Conservation (phyloP, 306 rosid species). For the Acacia crassicarpa region DNA sequence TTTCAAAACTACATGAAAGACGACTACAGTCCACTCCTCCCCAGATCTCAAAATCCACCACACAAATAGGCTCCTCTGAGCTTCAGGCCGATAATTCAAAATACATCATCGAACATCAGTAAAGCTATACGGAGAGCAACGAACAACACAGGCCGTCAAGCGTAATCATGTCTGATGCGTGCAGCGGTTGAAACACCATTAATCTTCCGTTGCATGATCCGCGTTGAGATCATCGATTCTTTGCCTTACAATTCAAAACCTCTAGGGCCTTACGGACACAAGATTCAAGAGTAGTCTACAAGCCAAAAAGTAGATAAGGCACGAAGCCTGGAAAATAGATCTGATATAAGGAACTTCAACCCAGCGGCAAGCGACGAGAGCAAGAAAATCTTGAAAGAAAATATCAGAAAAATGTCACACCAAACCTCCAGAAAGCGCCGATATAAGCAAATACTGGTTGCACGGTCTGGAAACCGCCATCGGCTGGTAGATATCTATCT, state of each 20-base stretch:
- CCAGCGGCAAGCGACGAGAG: neutral
- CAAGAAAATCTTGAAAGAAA: too few relatives aligned
- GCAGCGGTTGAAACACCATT: neutral
- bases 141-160: neutral
- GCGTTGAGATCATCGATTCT: neutral
- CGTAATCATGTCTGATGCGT: neutral
- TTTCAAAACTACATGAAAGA: slow-evolving; percentile 25
- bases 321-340: slow-evolving; percentile 1
- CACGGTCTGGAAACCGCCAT: neutral
- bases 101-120: slow-evolving; percentile 22
- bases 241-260: neutral
- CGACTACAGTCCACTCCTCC: slow-evolving; percentile 27
- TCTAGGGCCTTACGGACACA: neutral
- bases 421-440: neutral
- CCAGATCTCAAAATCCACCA: slow-evolving; percentile 53
- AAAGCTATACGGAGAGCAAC: neutral
- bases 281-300: neutral
- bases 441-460: neutral
- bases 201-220: neutral
- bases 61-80: neutral
- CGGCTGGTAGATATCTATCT: slow-evolving; percentile 19
- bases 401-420: neutral
- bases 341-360: neutral
- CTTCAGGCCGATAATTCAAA: slow-evolving; percentile 6
- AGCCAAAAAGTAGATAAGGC: neutral